A percentile compares a stretch with the other conserved stretches of the same genome.
phyloP scores from a whole-genome alignment of 768 basidiomycete genomes.

The Pisolithus sp. region DNA sequence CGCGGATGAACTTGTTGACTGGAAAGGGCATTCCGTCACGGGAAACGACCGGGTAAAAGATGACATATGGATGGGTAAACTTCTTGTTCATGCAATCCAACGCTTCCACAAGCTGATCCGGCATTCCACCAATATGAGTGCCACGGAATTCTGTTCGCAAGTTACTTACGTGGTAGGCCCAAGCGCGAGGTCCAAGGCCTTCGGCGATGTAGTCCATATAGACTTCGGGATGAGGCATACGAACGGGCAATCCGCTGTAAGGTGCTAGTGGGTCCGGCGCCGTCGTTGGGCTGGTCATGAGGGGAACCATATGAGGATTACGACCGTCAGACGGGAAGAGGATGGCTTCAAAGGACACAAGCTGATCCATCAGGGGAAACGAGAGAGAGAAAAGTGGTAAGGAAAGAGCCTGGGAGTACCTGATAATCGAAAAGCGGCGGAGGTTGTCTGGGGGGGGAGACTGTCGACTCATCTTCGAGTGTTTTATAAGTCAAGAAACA shows the following conservation, averaged over 20 bases:
- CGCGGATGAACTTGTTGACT: slow-evolving; percentile 66
- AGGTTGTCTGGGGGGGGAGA: slow-evolving; percentile 8
- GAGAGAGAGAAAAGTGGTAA: slow-evolving; percentile 7
- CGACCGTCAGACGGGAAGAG: slow-evolving; percentile 76
- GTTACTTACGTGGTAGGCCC: slow-evolving; percentile 63
- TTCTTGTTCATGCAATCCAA: slow-evolving; percentile 77
- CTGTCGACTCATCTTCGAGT: too few species aligned
- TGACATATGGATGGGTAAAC: slow-evolving; percentile 72
- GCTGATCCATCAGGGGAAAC: slow-evolving; percentile 50
- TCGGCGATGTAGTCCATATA: slow-evolving; percentile 85
- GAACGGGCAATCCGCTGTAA: slow-evolving; percentile 42
- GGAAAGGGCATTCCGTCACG: slow-evolving; percentile 82
- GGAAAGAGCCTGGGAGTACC: slow-evolving; percentile 3
- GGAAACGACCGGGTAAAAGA: slow-evolving; percentile 72
- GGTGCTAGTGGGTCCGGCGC: slow-evolving; percentile 39
- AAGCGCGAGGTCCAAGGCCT: slow-evolving; percentile 56
- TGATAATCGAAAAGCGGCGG: slow-evolving; percentile 1
- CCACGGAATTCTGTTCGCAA: slow-evolving; percentile 12
- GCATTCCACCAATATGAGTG: slow-evolving; percentile 12
- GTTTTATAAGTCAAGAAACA: too few species aligned
- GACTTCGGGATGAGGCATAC: slow-evolving; percentile 78
- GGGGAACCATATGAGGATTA: slow-evolving; percentile 61
- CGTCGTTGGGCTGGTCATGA: slow-evolving; percentile 63
- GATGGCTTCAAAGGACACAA: slow-evolving; percentile 61
- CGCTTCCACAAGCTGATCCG: slow-evolving; percentile 56